Evolutionary conservation across 1,139 yeast genomes (phyloP), one percentile per base, ranked within the genome.

Genomic region (Kurtzmaniella natalensis): DNA sequence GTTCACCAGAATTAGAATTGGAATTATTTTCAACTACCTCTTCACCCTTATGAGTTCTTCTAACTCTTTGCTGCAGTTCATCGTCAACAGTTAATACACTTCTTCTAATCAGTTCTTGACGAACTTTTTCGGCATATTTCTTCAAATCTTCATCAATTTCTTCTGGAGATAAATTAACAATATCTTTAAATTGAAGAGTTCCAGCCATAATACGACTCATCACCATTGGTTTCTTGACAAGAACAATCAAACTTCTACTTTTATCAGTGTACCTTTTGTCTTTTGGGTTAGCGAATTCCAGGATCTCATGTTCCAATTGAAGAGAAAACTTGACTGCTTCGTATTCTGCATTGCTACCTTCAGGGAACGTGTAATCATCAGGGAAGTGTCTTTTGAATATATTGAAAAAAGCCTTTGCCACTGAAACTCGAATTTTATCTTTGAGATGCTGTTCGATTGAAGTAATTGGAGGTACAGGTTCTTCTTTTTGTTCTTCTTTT

Each of bases 21-120:
- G 70, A 72, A 28, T 65, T 71, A 10, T 63, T 66, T 35, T 82
- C 92, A n/a, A 83, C 68, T 26, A 83, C 57, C 47, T 85, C 92
- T 42, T 87, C 96, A 20, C 95, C 95, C 52, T 83, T 85, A 51
- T 85, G 95, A 2, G 95, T 85, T 47, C 86, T 66, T 45, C 88
- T 70, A 36, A 85, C 78, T 33, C 81, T 66, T 18, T 85, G 85
- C 23, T 55, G 57, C 30, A 64, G 73, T 3, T 47, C 51, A 23
- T 61, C 67, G 22, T 72, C 75, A 29, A 64, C 73, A 31, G 78
- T 77, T 28, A 84, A 57, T 7, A 84, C 81, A 3, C 83, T 69
- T 35, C 81, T 76, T 20, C 77, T 66, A 30, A 82, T 72, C 28
- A 81, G 73, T 48, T 81, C 84, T 40, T 75, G 74, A 33, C 83